These are phyloP conservation scores for Chaetomium globosum DNA, from an alignment of 2,329 filamentous ascomycete genomes.

Conservation along the genomic window DNA sequence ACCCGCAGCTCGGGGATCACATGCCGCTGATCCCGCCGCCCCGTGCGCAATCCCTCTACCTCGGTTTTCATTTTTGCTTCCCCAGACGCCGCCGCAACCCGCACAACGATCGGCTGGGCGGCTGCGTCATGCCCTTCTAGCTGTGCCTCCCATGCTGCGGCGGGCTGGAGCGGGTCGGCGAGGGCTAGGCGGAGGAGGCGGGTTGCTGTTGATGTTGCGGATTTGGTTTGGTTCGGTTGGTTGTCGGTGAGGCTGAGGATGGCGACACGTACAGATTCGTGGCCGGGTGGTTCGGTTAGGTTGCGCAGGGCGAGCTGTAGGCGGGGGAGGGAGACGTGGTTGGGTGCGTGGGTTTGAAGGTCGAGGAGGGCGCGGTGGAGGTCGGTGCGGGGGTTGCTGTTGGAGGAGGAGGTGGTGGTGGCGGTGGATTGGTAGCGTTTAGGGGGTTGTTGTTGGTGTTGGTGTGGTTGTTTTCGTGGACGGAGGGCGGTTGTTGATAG, in stretches of 20 bases:
- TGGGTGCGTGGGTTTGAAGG: slow-evolving; percentile 63
- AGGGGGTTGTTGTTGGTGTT: background rate
- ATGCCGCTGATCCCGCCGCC: slow-evolving; percentile 33
- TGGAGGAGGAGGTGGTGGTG: slow-evolving; percentile 20
- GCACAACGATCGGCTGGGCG: slow-evolving; percentile 63
- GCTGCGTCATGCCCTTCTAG: slow-evolving; percentile 54
- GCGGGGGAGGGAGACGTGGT: slow-evolving; percentile 67
- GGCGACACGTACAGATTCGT: slow-evolving; percentile 62
- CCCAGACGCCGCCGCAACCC: slow-evolving; percentile 45
- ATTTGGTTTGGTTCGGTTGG: background rate
- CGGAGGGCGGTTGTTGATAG: slow-evolving; percentile 18
- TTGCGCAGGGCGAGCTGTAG: slow-evolving; percentile 72
- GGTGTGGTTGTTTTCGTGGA: slow-evolving; percentile 16
- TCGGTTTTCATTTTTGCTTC: slow-evolving; percentile 19
- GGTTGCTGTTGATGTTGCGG: slow-evolving; percentile 37
- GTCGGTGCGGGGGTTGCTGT: slow-evolving; percentile 49
- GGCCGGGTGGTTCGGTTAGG: slow-evolving; percentile 57
- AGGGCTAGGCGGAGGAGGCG: slow-evolving; percentile 69
- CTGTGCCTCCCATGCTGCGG: slow-evolving; percentile 68
- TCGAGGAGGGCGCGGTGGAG: slow-evolving; percentile 62
- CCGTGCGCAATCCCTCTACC: slow-evolving; percentile 28
- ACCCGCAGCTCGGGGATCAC: slow-evolving; percentile 62
- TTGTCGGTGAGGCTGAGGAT: slow-evolving; percentile 51
- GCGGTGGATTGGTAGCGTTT: slow-evolving; percentile 36
- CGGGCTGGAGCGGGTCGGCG: slow-evolving; percentile 67